Percentiles rank a stretch among this genome's conserved stretches.
Evolutionary conservation across 2,329 filamentous ascomycete species (phyloP).

Genomic region (Graphium sp.): DNA sequence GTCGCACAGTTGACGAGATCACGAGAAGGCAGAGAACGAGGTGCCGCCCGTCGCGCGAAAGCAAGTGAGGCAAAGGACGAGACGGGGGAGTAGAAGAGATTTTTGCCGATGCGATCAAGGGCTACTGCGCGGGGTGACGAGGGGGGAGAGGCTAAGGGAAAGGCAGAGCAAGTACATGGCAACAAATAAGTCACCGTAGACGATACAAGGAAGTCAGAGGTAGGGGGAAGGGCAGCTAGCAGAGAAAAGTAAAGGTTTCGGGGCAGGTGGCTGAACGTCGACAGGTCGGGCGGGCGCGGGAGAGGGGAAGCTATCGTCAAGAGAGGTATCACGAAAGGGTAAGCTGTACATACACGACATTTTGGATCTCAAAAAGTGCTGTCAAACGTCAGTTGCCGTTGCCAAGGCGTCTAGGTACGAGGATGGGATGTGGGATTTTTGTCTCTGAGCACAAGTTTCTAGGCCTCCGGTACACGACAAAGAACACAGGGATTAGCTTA

Average conservation of each 20-base stretch:
- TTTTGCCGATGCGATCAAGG: background rate
- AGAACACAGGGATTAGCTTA: background rate
- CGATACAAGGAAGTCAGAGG: background rate
- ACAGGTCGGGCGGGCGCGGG: background rate
- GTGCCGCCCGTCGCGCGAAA: background rate
- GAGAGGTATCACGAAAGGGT: background rate
- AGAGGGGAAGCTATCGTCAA: background rate
- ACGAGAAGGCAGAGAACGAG: background rate
- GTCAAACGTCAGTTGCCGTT: conserved; percentile 16
- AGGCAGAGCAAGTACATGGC: background rate
- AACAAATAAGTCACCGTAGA: background rate
- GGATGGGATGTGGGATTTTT: conserved; percentile 2
- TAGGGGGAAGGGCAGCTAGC: background rate
- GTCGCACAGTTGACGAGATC: background rate
- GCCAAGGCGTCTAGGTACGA: too few species aligned
- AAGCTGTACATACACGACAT: conserved; percentile 26
- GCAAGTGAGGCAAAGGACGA: conserved; percentile 1
- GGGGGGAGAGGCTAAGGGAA: background rate
- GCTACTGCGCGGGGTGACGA: background rate
- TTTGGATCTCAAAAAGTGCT: conserved; percentile 31
- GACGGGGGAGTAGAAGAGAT: background rate
- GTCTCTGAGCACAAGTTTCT: background rate
- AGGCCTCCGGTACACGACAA: background rate
- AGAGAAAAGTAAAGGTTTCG: background rate
- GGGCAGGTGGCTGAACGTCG: background rate